Conservation (phyloP, 116 monocot species). For the Phalaenopsis hybrid region DNA sequence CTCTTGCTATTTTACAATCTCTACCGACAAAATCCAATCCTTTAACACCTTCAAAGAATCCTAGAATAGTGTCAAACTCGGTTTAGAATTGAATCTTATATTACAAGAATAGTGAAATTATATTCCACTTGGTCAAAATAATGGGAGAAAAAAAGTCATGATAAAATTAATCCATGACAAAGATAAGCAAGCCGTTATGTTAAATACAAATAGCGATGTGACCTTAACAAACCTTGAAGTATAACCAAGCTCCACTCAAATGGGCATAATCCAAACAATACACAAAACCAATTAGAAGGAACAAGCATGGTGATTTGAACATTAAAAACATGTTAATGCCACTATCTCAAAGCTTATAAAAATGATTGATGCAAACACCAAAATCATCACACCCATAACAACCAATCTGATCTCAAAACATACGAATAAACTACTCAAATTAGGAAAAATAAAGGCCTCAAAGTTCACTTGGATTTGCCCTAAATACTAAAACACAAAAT, state of each 20-base stretch:
- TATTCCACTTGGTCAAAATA: too few species aligned
- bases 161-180: too few species aligned
- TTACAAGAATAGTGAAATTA: too few species aligned
- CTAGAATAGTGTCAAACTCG: too few species aligned
- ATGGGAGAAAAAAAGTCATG: too few species aligned
- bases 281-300: background rate
- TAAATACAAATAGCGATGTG: background rate
- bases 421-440: background rate
- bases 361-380: background rate
- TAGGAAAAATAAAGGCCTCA: background rate
- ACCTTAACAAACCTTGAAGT: too few species aligned
- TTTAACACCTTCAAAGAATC: too few species aligned
- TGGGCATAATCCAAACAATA: background rate
- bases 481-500: background rate
- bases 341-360: background rate
- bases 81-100: too few species aligned
- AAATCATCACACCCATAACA: background rate
- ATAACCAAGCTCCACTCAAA: background rate
- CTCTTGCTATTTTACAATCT: too few species aligned
- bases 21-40: too few species aligned
- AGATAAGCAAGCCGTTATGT: background rate
- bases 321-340: background rate
- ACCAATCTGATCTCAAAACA: background rate
- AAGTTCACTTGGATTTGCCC: background rate
- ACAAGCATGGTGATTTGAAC: background rate